Evolutionary conservation across 305 asterid genomes (phyloP), one percentile per base, ranked within the genome.

Genomic region (Rubia balearica): DNA sequence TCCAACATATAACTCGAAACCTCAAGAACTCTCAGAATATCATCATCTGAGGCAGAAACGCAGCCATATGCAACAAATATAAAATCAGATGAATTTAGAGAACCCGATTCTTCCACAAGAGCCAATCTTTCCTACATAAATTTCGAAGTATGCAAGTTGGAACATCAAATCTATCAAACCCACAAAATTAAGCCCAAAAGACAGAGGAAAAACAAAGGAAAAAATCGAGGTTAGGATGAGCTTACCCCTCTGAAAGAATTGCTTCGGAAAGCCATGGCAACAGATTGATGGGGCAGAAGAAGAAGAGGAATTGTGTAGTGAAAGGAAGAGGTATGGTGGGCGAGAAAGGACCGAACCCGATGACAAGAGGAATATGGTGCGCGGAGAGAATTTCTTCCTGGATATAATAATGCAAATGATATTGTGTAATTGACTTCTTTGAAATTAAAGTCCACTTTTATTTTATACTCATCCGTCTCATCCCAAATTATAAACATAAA

Each of bases 191-290:
- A 45, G 16, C 49, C 16, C 49, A 45, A 9, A 45, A 9, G 16
- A 45, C 9, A 45, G 11, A 11, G 14, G 14, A 17, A 17, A 49
- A 5, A 8, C 4, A 10, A 10, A 56, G 43, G 33, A 1, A 24
- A 57, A 45, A 19, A 71, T 61, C 48, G 27, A 41, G 2, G 21
- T n/a, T 14, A 45, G 24, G 30, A 64, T 61, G 45, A 74, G 65
- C 71, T 69, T 69, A 75, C 78, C 43, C 78, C 78, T 63, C 65
- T 53, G 71, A 69, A 74, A 40, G 74, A 62, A 57, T 30, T 66
- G 77, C 53, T 64, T 27, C 66, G 53, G 43, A 74, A 75, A 53
- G 74, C 42, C 75, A 70, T 75, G 75, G 27, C 43, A 12, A 12
- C 0, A 12, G 53, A 48, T 13, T 60, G 69, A 16, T 69, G 57